Evolutionary conservation across 305 asterid species (phyloP).

Genomic region (Solanum hybrid): DNA sequence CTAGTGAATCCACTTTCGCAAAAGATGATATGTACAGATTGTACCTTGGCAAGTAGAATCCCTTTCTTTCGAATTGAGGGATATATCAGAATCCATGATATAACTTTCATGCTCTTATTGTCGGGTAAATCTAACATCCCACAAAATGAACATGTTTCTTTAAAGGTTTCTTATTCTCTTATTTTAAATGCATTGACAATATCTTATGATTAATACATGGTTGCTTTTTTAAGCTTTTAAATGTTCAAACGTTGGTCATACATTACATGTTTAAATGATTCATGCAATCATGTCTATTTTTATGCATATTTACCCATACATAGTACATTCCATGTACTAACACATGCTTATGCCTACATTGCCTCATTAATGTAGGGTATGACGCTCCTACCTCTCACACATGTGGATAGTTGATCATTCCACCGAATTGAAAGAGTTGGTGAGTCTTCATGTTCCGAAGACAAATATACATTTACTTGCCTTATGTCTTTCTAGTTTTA

Average conservation of each 20-base stretch:
- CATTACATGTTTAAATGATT: too few relatives aligned
- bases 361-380: background rate
- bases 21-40: background rate
- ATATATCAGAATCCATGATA: background rate
- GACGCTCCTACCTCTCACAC: background rate
- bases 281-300: background rate
- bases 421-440: background rate
- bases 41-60: background rate
- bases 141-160: too few relatives aligned
- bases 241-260: too few relatives aligned
- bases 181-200: background rate
- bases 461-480: background rate
- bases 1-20: background rate
- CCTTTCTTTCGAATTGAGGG: background rate
- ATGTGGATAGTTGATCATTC: background rate
- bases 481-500: background rate
- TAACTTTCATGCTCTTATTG: background rate
- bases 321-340: too few relatives aligned
- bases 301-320: too few relatives aligned
- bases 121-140: background rate
- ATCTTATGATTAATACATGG: background rate
- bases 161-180: too few relatives aligned
- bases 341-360: background rate
- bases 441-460: background rate
- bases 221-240: background rate